Base-by-base conservation (phyloP, 176 grass and related monocot genomes). In the Triticum urartu region DNA sequence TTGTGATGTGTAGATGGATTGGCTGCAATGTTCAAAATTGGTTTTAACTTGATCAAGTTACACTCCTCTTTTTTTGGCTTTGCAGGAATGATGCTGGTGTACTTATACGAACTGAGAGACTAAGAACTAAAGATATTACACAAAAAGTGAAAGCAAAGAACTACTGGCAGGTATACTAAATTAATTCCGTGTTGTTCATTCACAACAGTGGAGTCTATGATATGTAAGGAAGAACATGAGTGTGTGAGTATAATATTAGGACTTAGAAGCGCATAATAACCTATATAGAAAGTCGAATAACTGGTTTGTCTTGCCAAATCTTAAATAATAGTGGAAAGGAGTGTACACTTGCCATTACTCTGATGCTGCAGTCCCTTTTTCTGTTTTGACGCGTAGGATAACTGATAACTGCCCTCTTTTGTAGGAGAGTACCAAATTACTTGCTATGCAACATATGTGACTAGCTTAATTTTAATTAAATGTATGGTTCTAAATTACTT, bases 81-180 rank as follows among this genome's bases (percentile, higher is more conserved):
- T 91, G 59, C 78, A 99, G 97, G 89, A 75, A 94, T 89, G 97
- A 99, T 90, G 87, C 85, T 54, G 97, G 97, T 3, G 21, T 94
- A 78, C 90, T 99, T 76, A 85, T 97, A 84, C 88, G 97, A 42
- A 99, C 97, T 25, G 94, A 99, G 85, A 99, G 92, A 86, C 68
- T 99, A 90, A 94, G 91, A 91, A 94, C 94, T 24, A 99, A 95
- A 84, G 91, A 99, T 68, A 97, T 99, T 42, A 99, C 97, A 79
- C 97, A 99, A 64, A 96, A 88, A 84, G 94, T 99, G 80, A 97
- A 99, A 79, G 77, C 90, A 77, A 99, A 99, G 79, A 99, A 91
- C 45, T 99, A 99, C 77, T 99, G 97, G 97, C 97, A 97, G 97
- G 97, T 94, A 79, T 36, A 35, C 58, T 43, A 59, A 78, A 59